phyloP scores from a whole-genome alignment of 2,329 filamentous ascomycete species.

The Aspergillus neoniger region DNA sequence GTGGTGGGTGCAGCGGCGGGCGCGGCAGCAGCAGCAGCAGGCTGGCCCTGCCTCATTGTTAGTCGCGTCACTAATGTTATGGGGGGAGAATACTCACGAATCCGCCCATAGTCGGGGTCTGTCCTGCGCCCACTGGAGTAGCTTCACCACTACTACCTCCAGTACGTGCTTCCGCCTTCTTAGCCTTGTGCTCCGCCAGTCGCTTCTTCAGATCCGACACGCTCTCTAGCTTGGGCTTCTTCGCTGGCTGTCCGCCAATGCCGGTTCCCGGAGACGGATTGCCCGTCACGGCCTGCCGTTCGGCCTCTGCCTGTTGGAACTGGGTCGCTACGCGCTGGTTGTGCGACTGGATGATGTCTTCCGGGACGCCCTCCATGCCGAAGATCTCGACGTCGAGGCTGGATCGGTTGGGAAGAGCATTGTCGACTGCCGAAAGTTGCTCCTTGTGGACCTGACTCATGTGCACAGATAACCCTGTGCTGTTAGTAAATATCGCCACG shows the following conservation, averaged over 20 bases:
- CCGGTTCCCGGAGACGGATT: slow-evolving; percentile 71
- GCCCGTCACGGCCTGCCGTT: slow-evolving; percentile 77
- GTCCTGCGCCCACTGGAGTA: slow-evolving; percentile 54
- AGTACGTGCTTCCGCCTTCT: slow-evolving; percentile 62
- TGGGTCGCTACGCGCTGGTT: slow-evolving; percentile 81
- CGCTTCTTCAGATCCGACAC: slow-evolving; percentile 77
- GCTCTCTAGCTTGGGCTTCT: slow-evolving; percentile 72
- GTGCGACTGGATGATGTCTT: slow-evolving; percentile 79
- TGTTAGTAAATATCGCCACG: background rate
- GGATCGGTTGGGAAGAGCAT: slow-evolving; percentile 83
- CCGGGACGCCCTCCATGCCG: slow-evolving; percentile 94
- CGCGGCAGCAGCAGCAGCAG: slow-evolving; percentile 40
- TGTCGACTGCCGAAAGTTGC: slow-evolving; percentile 81
- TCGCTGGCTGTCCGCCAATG: slow-evolving; percentile 48
- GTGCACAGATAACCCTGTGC: slow-evolving; percentile 83
- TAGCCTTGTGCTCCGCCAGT: slow-evolving; percentile 73
- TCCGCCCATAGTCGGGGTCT: slow-evolving; percentile 53
- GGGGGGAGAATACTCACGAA: slow-evolving; percentile 58
- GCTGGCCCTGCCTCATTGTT: slow-evolving; percentile 22
- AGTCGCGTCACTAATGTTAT: slow-evolving; percentile 1
- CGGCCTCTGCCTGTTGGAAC: slow-evolving; percentile 82
- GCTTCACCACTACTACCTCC: slow-evolving; percentile 59
- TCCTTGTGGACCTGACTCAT: slow-evolving; percentile 99
- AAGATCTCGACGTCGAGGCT: slow-evolving; percentile 94
- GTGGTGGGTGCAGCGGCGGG: slow-evolving; percentile 37